Evolutionary conservation across 441 rosid genomes (phyloP), one percentile per base, ranked within the genome.

Genomic region (Gossypium gossypioides): DNA sequence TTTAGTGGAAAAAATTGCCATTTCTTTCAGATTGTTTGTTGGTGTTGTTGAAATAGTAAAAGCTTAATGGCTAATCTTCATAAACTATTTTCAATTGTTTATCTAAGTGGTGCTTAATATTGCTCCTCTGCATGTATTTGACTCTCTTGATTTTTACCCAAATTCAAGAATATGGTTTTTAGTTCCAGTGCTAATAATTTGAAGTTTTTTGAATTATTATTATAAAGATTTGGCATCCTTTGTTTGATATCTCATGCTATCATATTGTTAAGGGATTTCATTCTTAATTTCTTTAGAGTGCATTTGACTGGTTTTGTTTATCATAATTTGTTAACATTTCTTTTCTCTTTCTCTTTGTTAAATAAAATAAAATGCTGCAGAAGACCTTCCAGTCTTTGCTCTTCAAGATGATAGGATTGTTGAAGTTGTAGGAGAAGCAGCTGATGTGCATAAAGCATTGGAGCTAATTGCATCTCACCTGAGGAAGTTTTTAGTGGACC

Each of bases 371-470:
- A 74, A 73, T 80, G 69, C 48, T 86, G 83, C 87, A 92, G 97
- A 95, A 75, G 96, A 86, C 67, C 88, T 95, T 66, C 99, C 98
- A 34, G 85, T 86, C 64, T 92, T 95, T 85, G 88, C 99, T 32
- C 98, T 95, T 75, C 97, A 88, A 85, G 98, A 95, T 74, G 99
- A 95, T 84, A 84, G 97, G 84, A 96, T 91, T 79, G 95, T 95
- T 63, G 96, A 95, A 86, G 89, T 95, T 24, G 81, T 89, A 44
- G 99, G 99, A 59, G 97, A 91, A 46, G 77, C 93, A 72, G 69
- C 84, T 76, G 87, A 90, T 54, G 97, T 95, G 80, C 97, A 92
- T 76, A 92, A 85, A 82, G 93, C 91, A 62, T 74, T 95, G 78
- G 97, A 95, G 88, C 87, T 94, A 58, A 88, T 95, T 77, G 96